Evolutionary conservation across 2,329 filamentous ascomycete genomes (phyloP).

Genomic region (Ceratocystis smalleyi): DNA sequence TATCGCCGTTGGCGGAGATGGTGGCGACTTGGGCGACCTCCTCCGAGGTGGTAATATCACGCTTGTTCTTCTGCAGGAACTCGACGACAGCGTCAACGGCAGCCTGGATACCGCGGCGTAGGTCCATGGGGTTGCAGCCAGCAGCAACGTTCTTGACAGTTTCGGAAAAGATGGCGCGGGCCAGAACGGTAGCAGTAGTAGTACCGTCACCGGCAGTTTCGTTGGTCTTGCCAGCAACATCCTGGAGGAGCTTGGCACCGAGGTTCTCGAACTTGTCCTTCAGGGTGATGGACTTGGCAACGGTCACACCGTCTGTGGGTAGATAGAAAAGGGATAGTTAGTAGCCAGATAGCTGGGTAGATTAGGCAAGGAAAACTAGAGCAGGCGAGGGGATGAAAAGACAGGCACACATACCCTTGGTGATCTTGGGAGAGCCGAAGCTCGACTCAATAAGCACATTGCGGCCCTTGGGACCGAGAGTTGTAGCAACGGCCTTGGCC

Average conservation of each 20-base stretch:
- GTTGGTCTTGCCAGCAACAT: constrained; percentile 98
- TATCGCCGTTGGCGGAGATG: constrained; percentile 94
- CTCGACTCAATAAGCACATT: constrained; percentile 97
- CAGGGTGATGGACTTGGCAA: constrained; percentile 76
- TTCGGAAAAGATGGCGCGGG: constrained; percentile 97
- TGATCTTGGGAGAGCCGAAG: constrained; percentile 98
- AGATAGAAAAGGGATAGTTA: constrained; percentile 18
- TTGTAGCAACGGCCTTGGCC: constrained; percentile 88
- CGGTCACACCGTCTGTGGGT: constrained; percentile 62
- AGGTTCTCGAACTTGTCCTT: constrained; percentile 99
- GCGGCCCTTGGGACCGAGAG: constrained; percentile 91
- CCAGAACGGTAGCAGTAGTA: constrained; percentile 92
- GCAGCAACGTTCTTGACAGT: constrained; percentile 99
- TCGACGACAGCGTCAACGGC: constrained; percentile 90
- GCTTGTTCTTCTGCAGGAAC: constrained; percentile 89
- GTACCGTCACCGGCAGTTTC: constrained; percentile 97
- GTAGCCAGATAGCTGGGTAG: constrained; percentile 9
- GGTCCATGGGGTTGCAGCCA: constrained; percentile 98
- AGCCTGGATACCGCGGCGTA: constrained; percentile 90
- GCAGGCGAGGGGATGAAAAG: no score
- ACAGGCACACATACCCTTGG: constrained; percentile 56
- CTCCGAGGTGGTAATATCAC: constrained; percentile 90
- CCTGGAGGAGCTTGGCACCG: constrained; percentile 86
- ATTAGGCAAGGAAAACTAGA: constrained; percentile 1
- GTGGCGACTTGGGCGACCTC: constrained; percentile 98